phyloP scores from a whole-genome alignment of 1,284 basidiomycete genomes.

The Earliella scabrosa region DNA sequence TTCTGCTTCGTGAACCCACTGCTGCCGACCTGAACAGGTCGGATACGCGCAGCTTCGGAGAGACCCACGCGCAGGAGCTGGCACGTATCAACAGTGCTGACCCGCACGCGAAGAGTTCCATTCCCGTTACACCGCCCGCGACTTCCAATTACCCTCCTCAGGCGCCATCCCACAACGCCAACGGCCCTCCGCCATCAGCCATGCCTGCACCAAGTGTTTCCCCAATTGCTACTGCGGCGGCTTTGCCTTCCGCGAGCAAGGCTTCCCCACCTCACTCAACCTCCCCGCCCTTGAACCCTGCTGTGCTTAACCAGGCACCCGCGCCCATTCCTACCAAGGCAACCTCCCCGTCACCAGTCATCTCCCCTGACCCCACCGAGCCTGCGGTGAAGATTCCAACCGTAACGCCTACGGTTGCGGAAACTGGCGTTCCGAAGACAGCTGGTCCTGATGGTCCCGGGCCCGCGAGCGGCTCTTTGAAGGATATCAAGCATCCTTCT shows the following conservation, averaged over 20 bases:
- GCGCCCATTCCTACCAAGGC: conserved; percentile 48
- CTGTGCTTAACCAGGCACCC: conserved; percentile 59
- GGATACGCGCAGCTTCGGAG: conserved; percentile 79
- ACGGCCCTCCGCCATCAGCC: conserved; percentile 8
- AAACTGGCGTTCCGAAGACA: conserved; percentile 62
- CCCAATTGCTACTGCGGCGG: conserved; percentile 16
- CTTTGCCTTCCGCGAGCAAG: not conserved
- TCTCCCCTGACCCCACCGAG: conserved; percentile 34
- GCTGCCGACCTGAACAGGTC: conserved; percentile 64
- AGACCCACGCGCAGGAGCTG: conserved; percentile 77
- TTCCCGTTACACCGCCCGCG: conserved; percentile 48
- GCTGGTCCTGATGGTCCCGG: conserved; percentile 62
- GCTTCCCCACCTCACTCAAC: conserved; percentile 27
- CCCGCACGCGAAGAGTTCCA: conserved; percentile 36
- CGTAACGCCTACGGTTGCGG: conserved; percentile 62
- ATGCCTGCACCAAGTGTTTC: not conserved
- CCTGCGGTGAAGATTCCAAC: conserved; percentile 36
- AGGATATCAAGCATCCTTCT: conserved; percentile 49
- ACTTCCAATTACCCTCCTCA: conserved; percentile 19
- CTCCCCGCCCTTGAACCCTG: conserved; percentile 54
- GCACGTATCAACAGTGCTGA: conserved; percentile 51
- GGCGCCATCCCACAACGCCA: conserved; percentile 20
- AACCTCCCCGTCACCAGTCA: conserved; percentile 32
- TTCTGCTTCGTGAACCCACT: conserved; percentile 45
- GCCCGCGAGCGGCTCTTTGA: conserved; percentile 65